Base-by-base conservation (phyloP, 106 monocot species). In the Platanthera guangdongensis region DNA sequence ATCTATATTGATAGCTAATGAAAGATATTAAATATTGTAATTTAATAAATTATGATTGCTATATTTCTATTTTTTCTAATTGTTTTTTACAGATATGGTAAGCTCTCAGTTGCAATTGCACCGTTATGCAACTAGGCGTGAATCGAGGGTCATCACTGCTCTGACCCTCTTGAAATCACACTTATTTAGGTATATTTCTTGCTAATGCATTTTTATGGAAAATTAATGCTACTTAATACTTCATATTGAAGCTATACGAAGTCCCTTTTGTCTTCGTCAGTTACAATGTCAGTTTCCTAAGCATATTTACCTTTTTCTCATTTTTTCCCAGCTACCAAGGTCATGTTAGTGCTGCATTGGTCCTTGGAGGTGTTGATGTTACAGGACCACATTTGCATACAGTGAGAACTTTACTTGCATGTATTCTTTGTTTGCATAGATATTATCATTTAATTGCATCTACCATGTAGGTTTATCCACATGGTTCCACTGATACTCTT, bases 401-500 rank as follows among this genome's bases (percentile, higher is more conserved):
- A 48, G 99, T 99, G 75, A 86, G 82, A 70, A 52, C 18, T 52
- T 55, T 77, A 1, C 54, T 21, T 52, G 13, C 18, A 22, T n/a
- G 3, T 52, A 64, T 73, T 4, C 50, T 78, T 2, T 59, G 45
- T 80, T 78, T 50, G 18, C 57, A 57, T 21, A 2, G 48, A 15
- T 51, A 18, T 45, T 32, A 1, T 7, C 48, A 7, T 81, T 71
- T 75, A 51, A 57, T 46, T 77, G 39, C 12, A 71, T 52, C 6
- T 30, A 22, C 50, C 55, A 55, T 85, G 53, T 79, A 99, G 99
- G 86, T 99, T 54, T 99, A 94, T 72, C 99, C 99, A 46, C 99
- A 99, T 85, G 99, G 99, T 45, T 99, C 99, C 49, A 94, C 94
- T 75, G 99, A 99, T 77, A 99, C 99, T n/a, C 99, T 99, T 45